Conservation (phyloP, 2,329 filamentous ascomycete species). For the Macrophomina pseudophaseolina region DNA sequence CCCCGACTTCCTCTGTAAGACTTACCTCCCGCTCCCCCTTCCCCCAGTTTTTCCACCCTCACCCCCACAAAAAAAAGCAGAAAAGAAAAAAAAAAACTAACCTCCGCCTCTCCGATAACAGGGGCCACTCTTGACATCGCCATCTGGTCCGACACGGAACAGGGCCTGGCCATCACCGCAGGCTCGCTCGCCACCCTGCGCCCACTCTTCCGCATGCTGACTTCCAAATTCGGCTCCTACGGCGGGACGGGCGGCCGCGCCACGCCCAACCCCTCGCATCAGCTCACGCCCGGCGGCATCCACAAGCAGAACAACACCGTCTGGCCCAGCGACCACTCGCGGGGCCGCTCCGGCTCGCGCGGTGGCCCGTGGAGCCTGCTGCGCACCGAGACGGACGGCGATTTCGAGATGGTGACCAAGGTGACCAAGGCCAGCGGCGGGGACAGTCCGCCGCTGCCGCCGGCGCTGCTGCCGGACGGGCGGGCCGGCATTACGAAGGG, state of each 20-base stretch:
- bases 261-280: not conserved
- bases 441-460: not conserved
- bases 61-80: no score
- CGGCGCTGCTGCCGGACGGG: not conserved
- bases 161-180: slow-evolving; percentile 43
- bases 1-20: slow-evolving; percentile 42
- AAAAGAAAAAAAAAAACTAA: not conserved
- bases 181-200: slow-evolving; percentile 44
- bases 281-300: not conserved
- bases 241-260: not conserved
- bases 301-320: not conserved
- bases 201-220: slow-evolving; percentile 37
- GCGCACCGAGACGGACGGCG: slow-evolving; percentile 7
- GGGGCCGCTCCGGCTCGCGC: not conserved
- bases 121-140: slow-evolving; percentile 41
- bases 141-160: slow-evolving; percentile 45
- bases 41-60: no score
- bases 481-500: not conserved
- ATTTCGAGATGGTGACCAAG: slow-evolving; percentile 18
- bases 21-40: no score
- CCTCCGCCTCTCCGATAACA: not conserved
- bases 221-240: slow-evolving; percentile 4
- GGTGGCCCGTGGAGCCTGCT: slow-evolving; percentile 12
- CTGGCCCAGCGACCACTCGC: slow-evolving; percentile 10
- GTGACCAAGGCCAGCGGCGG: not conserved